Conservation (phyloP, 371 early-diverging fungal species). For the Dichotomocladium elegans region DNA sequence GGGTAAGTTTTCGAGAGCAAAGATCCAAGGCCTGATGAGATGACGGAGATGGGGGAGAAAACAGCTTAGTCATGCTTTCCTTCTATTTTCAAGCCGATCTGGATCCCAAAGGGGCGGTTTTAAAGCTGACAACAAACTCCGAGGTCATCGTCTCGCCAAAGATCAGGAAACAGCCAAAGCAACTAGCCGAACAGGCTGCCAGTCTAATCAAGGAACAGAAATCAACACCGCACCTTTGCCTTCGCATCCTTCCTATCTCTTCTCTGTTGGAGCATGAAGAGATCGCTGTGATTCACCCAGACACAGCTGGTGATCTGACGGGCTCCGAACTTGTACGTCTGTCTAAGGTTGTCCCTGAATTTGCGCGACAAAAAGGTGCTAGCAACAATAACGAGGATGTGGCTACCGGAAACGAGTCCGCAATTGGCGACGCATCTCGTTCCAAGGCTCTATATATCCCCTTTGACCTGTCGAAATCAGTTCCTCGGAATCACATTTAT, state of each 20-base stretch:
- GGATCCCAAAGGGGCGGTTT: constrained; percentile 50
- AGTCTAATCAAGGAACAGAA: constrained; percentile 12
- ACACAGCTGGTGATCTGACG: constrained; percentile 10
- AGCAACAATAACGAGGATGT: constrained; percentile 2
- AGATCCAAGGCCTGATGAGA: too few relatives aligned
- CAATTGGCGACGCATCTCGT: not conserved
- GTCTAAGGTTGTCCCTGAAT: constrained; percentile 20
- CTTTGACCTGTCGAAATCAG: constrained; percentile 21
- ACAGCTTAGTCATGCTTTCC: too few relatives aligned
- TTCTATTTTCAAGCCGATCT: constrained; percentile 44
- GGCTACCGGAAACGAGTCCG: not conserved
- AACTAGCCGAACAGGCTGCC: constrained; percentile 13
- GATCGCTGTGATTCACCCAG: constrained; percentile 18
- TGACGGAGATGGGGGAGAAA: not conserved
- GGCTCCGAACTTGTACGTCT: constrained; percentile 16
- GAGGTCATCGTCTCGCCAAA: constrained; percentile 86
- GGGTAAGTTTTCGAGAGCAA: constrained; percentile 44
- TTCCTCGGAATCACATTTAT: constrained; percentile 50
- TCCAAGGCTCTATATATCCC: constrained; percentile 34
- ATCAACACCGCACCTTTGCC: constrained; percentile 16
- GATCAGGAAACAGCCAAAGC: constrained; percentile 27
- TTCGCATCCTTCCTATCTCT: constrained; percentile 16
- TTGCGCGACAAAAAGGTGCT: constrained; percentile 8
- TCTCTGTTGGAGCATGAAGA: not conserved
- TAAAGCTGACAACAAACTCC: constrained; percentile 61